These are phyloP conservation scores for Dipodascopsis uninucleata DNA, from an alignment of 805 yeast genomes.

Conservation along the genomic window DNA sequence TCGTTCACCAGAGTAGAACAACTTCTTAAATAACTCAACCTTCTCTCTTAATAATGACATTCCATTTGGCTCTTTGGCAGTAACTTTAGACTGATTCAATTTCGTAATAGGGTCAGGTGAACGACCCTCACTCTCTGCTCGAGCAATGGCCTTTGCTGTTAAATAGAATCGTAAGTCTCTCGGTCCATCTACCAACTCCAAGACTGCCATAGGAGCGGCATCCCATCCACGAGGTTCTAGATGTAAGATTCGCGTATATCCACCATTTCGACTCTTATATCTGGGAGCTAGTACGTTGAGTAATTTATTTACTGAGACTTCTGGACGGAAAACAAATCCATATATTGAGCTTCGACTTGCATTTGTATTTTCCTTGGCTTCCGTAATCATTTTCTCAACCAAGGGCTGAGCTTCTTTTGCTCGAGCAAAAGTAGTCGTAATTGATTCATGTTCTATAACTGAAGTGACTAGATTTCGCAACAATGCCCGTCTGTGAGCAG, in stretches of 20 bases:
- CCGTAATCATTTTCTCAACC: conserved; percentile 61
- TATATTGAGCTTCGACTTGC: conserved; percentile 35
- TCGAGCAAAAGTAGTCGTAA: conserved; percentile 69
- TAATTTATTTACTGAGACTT: conserved; percentile 58
- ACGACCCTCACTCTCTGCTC: conserved; percentile 61
- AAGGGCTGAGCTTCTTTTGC: conserved; percentile 65
- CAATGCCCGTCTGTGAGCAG: conserved; percentile 24
- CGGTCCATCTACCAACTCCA: conserved; percentile 78
- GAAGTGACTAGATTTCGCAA: conserved; percentile 64
- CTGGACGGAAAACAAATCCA: conserved; percentile 47
- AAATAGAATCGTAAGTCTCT: conserved; percentile 72
- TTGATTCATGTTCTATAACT: conserved; percentile 63
- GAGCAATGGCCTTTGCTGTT: conserved; percentile 79
- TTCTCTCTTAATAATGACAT: conserved; percentile 52
- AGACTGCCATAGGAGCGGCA: conserved; percentile 80
- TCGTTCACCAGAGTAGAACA: conserved; percentile 36
- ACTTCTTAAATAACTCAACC: conserved; percentile 55
- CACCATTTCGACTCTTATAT: conserved; percentile 62
- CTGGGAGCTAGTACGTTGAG: conserved; percentile 61
- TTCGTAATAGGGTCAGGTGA: conserved; percentile 50
- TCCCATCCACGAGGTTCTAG: conserved; percentile 87
- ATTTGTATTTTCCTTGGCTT: conserved; percentile 45
- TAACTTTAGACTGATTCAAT: conserved; percentile 53
- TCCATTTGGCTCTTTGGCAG: conserved; percentile 48
- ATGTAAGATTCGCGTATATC: conserved; percentile 79